Conservation (phyloP, 2,329 filamentous ascomycete species). For the Neopestalotiopsis sp. region DNA sequence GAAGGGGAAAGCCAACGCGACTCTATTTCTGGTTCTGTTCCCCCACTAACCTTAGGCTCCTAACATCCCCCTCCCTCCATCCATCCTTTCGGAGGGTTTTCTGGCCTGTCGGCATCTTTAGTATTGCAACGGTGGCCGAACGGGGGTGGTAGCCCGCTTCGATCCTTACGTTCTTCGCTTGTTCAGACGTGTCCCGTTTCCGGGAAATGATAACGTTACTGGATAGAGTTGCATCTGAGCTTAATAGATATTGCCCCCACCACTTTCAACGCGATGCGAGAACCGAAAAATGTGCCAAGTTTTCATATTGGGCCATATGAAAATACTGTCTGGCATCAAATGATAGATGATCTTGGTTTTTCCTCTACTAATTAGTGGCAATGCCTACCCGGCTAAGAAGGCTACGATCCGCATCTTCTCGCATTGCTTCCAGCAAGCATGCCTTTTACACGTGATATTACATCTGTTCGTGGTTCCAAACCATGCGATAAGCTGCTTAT, state of each 20-base stretch:
- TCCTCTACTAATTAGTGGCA: too few species aligned
- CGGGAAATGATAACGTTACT: conserved; percentile 8
- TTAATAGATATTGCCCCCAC: not conserved
- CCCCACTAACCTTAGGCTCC: not conserved
- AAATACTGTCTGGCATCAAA: too few species aligned
- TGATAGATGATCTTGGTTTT: too few species aligned
- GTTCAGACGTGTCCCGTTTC: not conserved
- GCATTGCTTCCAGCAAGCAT: too few species aligned
- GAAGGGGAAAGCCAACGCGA: not conserved
- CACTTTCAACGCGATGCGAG: not conserved
- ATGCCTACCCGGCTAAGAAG: too few species aligned
- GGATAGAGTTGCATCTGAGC: not conserved
- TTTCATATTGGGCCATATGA: not conserved
- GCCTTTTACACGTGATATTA: too few species aligned
- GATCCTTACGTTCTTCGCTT: not conserved
- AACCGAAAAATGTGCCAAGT: not conserved
- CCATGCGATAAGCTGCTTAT: not conserved
- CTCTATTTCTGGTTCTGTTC: not conserved
- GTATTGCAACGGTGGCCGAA: not conserved
- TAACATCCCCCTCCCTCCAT: too few species aligned
- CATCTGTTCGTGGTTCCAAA: too few species aligned
- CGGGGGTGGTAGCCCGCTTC: not conserved
- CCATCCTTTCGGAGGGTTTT: not conserved
- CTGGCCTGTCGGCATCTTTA: not conserved
- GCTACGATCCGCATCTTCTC: too few species aligned